Evolutionary conservation across 352 stramenopile genomes (phyloP).

Genomic region (Phytophthora fragariaefolia): DNA sequence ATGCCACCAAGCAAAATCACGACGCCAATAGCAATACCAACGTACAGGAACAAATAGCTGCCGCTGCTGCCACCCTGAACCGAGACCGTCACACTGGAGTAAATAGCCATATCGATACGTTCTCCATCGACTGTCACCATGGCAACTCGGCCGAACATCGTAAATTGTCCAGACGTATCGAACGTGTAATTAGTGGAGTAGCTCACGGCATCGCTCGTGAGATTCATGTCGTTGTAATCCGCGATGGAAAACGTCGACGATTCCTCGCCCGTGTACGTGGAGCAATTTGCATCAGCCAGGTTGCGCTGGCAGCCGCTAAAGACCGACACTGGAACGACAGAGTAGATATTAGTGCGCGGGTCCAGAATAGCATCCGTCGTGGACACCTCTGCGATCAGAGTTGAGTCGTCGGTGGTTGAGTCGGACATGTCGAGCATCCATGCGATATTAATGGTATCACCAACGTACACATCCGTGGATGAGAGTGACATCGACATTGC

Average conservation of each 20-base stretch:
- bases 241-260: conserved; percentile 67
- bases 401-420: conserved; percentile 52
- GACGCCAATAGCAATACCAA: conserved; percentile 71
- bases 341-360: conserved; percentile 60
- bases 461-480: conserved; percentile 50
- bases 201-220: conserved; percentile 59
- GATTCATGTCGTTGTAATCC: conserved; percentile 62
- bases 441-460: conserved; percentile 59
- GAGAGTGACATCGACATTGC: conserved; percentile 69
- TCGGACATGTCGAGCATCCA: conserved; percentile 74
- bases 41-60: conserved; percentile 70
- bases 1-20: conserved; percentile 70
- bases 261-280: conserved; percentile 62
- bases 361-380: conserved; percentile 56
- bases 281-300: conserved; percentile 59
- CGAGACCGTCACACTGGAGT: conserved; percentile 70
- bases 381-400: conserved; percentile 74
- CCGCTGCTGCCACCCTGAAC: conserved; percentile 51
- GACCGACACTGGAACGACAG: conserved; percentile 74
- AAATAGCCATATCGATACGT: conserved; percentile 84
- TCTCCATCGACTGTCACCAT: conserved; percentile 78
- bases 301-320: conserved; percentile 72
- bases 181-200: conserved; percentile 72
- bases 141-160: conserved; percentile 72
- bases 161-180: conserved; percentile 59